Evolutionary conservation across 225 moss, liverwort and hornwort species (phyloP).

Genomic region (Bryum argenteum): DNA sequence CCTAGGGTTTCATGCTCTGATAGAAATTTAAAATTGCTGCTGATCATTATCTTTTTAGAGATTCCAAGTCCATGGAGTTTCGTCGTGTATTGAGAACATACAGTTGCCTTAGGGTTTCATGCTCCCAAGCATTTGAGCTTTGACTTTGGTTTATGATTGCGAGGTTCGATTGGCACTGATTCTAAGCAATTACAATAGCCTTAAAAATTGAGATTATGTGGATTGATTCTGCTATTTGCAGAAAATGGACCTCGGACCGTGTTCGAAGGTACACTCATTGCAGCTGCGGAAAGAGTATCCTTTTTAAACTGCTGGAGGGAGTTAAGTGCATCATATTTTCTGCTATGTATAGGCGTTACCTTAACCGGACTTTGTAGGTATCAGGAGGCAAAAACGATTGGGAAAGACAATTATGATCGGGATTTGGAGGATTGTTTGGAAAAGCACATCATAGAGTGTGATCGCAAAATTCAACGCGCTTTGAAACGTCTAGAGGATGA

Average conservation of each 20-base stretch:
- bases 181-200: background rate
- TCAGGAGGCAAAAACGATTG: constrained; percentile 75
- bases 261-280: constrained; percentile 84
- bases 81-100: no score
- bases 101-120: no score
- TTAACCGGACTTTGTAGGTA: constrained; percentile 34
- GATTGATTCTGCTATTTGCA: constrained; percentile 27
- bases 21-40: background rate
- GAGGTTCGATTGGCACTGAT: no score
- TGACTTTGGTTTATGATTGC: background rate
- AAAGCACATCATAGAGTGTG: constrained; percentile 91
- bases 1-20: constrained; percentile 15
- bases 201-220: background rate
- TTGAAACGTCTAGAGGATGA: constrained; percentile 94
- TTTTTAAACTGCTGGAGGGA: background rate
- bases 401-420: constrained; percentile 85
- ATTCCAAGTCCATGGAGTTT: no score
- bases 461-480: constrained; percentile 85
- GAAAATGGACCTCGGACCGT: constrained; percentile 93
- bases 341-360: constrained; percentile 7
- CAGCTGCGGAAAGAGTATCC: constrained; percentile 79
- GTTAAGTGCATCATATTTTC: background rate
- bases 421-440: constrained; percentile 93
- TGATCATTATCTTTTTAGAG: background rate
- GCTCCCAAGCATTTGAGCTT: background rate